These are phyloP conservation scores for Beauveria varroae DNA, from an alignment of 2,329 filamentous ascomycete species.

Conservation along the genomic window DNA sequence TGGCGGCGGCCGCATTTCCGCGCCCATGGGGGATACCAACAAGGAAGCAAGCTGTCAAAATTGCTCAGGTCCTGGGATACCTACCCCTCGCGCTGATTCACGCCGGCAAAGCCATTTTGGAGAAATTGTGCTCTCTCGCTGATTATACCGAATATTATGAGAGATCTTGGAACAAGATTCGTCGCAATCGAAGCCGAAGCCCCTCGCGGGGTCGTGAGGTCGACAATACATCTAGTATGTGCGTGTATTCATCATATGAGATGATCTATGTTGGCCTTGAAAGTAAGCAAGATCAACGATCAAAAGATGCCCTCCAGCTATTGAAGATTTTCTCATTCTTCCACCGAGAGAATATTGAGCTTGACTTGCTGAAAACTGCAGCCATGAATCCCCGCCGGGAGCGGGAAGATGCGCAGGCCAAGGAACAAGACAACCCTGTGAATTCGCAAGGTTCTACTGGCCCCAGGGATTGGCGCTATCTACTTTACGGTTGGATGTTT, in stretches of 20 bases:
- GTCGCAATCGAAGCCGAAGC: background rate
- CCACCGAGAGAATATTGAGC: conserved; percentile 4
- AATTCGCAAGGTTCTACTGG: background rate
- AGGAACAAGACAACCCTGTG: background rate
- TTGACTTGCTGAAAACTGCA: conserved; percentile 1
- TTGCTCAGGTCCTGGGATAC: conserved; percentile 8
- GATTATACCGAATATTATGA: conserved; percentile 10
- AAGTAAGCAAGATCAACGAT: background rate
- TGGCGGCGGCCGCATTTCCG: conserved; percentile 5
- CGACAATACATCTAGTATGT: background rate
- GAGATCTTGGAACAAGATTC: conserved; percentile 1
- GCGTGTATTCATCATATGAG: conserved; percentile 9
- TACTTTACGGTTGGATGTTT: background rate
- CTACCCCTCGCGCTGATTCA: conserved; percentile 13
- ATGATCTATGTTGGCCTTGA: conserved; percentile 9
- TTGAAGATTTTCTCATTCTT: conserved; percentile 12
- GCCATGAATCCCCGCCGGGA: conserved; percentile 2
- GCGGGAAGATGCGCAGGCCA: background rate
- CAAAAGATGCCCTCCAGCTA: conserved; percentile 6
- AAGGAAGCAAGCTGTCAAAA: background rate
- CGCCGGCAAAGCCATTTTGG: conserved; percentile 11
- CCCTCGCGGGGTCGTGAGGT: background rate
- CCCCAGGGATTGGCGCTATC: background rate
- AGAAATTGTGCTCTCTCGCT: conserved; percentile 7
- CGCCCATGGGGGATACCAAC: conserved; percentile 6